phyloP scores from a whole-genome alignment of 1,139 yeast genomes.

The Debaryomycetaceae sp. region DNA sequence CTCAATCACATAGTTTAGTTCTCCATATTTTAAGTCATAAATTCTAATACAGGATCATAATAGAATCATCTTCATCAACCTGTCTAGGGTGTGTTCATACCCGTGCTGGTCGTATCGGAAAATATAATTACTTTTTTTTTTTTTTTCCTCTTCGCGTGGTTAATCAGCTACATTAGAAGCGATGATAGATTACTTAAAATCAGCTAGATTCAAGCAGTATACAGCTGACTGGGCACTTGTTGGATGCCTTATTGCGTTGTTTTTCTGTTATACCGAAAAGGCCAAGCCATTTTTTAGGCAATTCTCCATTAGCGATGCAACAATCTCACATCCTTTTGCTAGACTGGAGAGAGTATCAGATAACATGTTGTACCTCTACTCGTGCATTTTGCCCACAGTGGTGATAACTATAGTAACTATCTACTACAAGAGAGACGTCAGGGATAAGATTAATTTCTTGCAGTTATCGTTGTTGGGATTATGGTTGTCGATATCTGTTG shows the following conservation, averaged over 20 bases:
- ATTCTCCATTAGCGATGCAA: constrained; percentile 31
- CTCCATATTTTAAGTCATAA: no score
- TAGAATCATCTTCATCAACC: no score
- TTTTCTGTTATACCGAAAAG: constrained; percentile 35
- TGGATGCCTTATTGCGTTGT: constrained; percentile 16
- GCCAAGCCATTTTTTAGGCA: constrained; percentile 37
- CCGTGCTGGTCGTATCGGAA: no score
- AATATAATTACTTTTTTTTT: no score
- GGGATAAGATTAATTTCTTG: background rate
- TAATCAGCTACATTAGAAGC: background rate
- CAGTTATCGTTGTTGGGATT: constrained; percentile 55
- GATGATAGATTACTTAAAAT: constrained; percentile 1
- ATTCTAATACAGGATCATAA: no score
- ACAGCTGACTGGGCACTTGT: constrained; percentile 36
- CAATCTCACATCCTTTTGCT: constrained; percentile 46
- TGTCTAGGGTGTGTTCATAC: no score
- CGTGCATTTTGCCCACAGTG: constrained; percentile 19
- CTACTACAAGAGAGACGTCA: constrained; percentile 10
- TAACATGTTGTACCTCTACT: constrained; percentile 21
- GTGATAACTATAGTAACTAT: constrained; percentile 12
- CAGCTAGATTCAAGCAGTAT: constrained; percentile 12
- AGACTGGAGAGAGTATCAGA: constrained; percentile 39
- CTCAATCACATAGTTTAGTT: no score
- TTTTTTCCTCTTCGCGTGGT: no score
- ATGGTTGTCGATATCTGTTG: constrained; percentile 48